Percentiles rank a stretch among this genome's conserved stretches.
phyloP scores from a whole-genome alignment of 139 green algal species.

The Chlorella sp. region DNA sequence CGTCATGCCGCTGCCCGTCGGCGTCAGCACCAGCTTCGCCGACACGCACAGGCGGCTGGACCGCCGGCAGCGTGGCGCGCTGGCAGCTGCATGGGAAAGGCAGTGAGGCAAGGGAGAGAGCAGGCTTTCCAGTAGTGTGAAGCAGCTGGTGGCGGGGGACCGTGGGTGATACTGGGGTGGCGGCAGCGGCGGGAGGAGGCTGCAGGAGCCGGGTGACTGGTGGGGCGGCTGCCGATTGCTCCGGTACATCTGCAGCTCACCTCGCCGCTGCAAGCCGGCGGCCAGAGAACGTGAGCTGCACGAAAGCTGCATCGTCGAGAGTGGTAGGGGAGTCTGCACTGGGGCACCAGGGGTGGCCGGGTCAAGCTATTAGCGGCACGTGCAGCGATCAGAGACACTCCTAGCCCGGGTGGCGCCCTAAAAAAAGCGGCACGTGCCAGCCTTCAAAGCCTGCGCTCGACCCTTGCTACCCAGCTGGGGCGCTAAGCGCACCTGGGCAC shows the following conservation, averaged over 20 bases:
- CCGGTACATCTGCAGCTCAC: background rate
- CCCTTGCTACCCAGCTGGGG: no score
- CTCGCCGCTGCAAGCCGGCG: background rate
- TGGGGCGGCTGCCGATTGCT: background rate
- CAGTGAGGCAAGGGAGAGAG: background rate
- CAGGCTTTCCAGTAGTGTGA: background rate
- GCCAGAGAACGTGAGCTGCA: background rate
- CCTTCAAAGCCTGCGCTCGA: no score
- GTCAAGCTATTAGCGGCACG: no score
- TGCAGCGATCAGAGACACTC: no score
- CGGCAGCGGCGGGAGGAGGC: background rate
- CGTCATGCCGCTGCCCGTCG: constrained; percentile 43
- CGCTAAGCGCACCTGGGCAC: no score
- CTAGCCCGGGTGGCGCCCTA: no score
- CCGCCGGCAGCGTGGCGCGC: background rate
- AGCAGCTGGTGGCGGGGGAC: background rate
- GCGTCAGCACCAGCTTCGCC: constrained; percentile 18
- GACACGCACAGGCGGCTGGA: background rate
- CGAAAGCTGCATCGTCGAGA: no score
- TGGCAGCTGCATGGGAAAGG: background rate
- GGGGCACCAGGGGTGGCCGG: no score
- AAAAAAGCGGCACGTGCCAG: no score
- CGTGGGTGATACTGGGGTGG: background rate
- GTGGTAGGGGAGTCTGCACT: no score
- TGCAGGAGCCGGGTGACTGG: background rate